Base-by-base conservation (phyloP, 2,329 filamentous ascomycete species). In the Penicillium brevicompactum region DNA sequence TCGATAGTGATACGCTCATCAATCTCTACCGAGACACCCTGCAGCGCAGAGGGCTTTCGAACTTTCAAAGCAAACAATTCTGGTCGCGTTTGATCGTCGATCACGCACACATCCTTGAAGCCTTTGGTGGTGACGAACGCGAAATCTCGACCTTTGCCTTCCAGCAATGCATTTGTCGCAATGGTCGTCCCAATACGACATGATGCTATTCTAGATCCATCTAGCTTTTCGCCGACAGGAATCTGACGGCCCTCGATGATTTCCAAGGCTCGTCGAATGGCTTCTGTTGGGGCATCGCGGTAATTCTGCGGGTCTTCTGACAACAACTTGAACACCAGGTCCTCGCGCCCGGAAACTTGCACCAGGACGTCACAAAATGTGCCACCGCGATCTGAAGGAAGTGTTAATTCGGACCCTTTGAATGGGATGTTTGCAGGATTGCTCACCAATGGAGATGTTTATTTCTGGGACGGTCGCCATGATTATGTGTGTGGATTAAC, bases 121-220 rank as follows among this genome's bases (percentile, higher is more conserved):
- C 91, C 91, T 63, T 85, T 87, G 0, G 90, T 94, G 4, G 92
- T 89, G 0, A 95, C 84, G 74, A 96, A 82, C 87, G 3, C 94
- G 84, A 92, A 91, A 64, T 84, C 85, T 74, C 93, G 90, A 43
- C 91, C 92, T 71, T 95, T 95, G 58, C 91, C 81, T 73, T 96
- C 92, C 2, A 96, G 80, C 53, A 96, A 75, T 0, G 91, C 91
- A 70, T 95, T 95, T 1, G 91, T 96, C 9, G 91, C 91, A n/a
- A 96, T 91, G 0, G 91, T 95, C 2, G 91, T 96, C 46, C 91
- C 91, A 90, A 95, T 96, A 45, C 91, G 87, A 69, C 95, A 93
- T 4, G 57, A 65, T 65, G 34, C 34, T 3, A 63, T 37, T 43
- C 44, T 14, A 31, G 51, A 10, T 40, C 42, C 8, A 63, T 58